Evolutionary conservation across 495 filamentous ascomycete genomes (phyloP).

Genomic region (Podospora australis): DNA sequence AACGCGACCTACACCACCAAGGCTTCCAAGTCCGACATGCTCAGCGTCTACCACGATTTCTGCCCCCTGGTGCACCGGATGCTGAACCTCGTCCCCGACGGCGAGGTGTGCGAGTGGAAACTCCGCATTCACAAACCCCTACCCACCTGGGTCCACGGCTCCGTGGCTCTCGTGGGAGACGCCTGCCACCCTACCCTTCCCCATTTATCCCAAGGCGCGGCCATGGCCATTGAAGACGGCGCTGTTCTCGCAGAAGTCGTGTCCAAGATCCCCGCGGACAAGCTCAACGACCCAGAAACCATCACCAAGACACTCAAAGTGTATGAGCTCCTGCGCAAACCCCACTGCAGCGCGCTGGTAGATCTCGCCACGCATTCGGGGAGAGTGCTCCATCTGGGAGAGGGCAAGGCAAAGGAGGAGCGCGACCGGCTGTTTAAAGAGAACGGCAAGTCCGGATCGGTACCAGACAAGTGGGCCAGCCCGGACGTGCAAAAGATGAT

Average conservation of each 20-base stretch:
- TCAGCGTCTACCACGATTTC: slow-evolving; percentile 62
- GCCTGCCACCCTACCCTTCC: slow-evolving; percentile 76
- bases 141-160: slow-evolving; percentile 61
- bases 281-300: slow-evolving; percentile 40
- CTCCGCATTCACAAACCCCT: slow-evolving; percentile 64
- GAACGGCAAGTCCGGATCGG: slow-evolving; percentile 48
- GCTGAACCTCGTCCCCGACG: slow-evolving; percentile 72
- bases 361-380: slow-evolving; percentile 63
- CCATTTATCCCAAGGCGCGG: slow-evolving; percentile 72
- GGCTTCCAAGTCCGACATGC: slow-evolving; percentile 61
- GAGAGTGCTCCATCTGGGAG: slow-evolving; percentile 63
- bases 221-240: slow-evolving; percentile 79
- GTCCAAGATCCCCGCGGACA: slow-evolving; percentile 41
- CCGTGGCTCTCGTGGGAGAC: slow-evolving; percentile 67
- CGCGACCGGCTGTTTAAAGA: slow-evolving; percentile 64
- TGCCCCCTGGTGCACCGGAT: slow-evolving; percentile 65
- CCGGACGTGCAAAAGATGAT: slow-evolving; percentile 72
- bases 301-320: slow-evolving; percentile 61
- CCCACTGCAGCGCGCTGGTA: slow-evolving; percentile 61
- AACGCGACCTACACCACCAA: slow-evolving; percentile 71
- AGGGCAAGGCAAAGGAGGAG: slow-evolving; percentile 68
- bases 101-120: slow-evolving; percentile 77
- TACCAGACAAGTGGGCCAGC: slow-evolving; percentile 74
- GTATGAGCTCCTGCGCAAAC: slow-evolving; percentile 68
- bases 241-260: slow-evolving; percentile 65